These are phyloP conservation scores for Colletotrichum costaricense DNA, from an alignment of 2,329 filamentous ascomycete genomes.

Conservation along the genomic window DNA sequence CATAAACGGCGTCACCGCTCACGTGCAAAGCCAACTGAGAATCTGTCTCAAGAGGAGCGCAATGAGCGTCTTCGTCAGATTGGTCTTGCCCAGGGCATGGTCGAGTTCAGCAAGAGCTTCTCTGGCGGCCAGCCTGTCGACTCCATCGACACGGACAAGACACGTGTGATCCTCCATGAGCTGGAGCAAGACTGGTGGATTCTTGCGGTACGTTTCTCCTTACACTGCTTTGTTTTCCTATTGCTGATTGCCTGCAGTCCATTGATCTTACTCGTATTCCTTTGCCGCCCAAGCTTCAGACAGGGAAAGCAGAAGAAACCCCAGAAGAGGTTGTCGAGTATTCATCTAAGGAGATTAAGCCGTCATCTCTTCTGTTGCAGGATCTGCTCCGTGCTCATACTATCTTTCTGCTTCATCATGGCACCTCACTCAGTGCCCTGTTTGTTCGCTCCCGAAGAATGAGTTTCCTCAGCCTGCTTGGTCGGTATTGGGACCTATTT, in stretches of 20 bases:
- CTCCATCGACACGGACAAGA: constrained; percentile 90
- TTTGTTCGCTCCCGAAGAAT: constrained; percentile 72
- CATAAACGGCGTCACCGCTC: constrained; percentile 54
- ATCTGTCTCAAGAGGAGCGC: constrained; percentile 71
- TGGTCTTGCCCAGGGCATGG: constrained; percentile 95
- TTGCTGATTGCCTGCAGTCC: constrained; percentile 60
- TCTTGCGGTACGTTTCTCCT: constrained; percentile 74
- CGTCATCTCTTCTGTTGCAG: constrained; percentile 79
- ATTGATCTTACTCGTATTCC: constrained; percentile 82
- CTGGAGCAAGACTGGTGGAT: constrained; percentile 96
- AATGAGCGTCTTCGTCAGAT: constrained; percentile 93
- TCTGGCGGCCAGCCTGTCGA: constrained; percentile 81
- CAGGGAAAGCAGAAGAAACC: constrained; percentile 52
- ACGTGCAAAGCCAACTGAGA: constrained; percentile 54
- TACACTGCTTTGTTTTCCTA: neutral
- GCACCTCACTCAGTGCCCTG: constrained; percentile 76
- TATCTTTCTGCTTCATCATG: constrained; percentile 90
- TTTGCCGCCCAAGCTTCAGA: constrained; percentile 66
- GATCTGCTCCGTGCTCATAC: constrained; percentile 87
- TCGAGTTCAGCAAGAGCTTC: constrained; percentile 91
- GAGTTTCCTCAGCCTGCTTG: constrained; percentile 78
- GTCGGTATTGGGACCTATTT: constrained; percentile 83
- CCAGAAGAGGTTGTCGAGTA: constrained; percentile 73
- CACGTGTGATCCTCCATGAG: constrained; percentile 85
- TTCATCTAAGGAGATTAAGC: constrained; percentile 90